Conservation (phyloP, 352 stramenopile genomes). For the Elongisporangium prolatum region DNA sequence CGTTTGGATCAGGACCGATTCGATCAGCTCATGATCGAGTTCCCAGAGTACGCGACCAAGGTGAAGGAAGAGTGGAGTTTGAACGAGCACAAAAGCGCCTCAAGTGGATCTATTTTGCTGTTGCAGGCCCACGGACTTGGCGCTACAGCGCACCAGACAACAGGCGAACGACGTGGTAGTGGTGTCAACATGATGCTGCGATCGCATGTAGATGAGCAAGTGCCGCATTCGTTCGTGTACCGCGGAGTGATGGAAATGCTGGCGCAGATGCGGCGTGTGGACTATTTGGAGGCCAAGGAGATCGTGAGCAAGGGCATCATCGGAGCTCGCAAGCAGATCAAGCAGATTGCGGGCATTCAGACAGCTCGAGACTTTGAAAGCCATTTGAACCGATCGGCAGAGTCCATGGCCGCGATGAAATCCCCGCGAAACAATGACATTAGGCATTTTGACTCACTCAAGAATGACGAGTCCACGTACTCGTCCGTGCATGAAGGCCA, state of each 20-base stretch:
- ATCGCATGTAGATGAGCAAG: slow-evolving; percentile 27
- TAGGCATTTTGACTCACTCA: slow-evolving; percentile 8
- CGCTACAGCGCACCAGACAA: background rate
- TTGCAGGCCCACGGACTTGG: background rate
- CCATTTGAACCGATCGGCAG: background rate
- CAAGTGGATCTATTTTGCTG: background rate
- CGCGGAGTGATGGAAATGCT: slow-evolving; percentile 48
- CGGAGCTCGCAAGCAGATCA: slow-evolving; percentile 31
- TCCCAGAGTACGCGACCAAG: slow-evolving; percentile 53
- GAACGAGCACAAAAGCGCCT: slow-evolving; percentile 10
- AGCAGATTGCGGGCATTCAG: slow-evolving; percentile 2
- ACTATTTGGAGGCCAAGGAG: slow-evolving; percentile 46
- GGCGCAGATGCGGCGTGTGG: slow-evolving; percentile 28
- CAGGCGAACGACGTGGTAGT: background rate
- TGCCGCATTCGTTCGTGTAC: slow-evolving; percentile 46
- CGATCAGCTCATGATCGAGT: slow-evolving; percentile 56
- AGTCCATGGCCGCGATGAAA: background rate
- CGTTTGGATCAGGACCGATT: slow-evolving; percentile 57
- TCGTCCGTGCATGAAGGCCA: background rate
- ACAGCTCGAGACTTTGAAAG: background rate
- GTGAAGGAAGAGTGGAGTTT: slow-evolving; percentile 58
- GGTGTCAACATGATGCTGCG: slow-evolving; percentile 1
- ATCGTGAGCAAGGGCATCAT: slow-evolving; percentile 28
- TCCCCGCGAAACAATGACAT: slow-evolving; percentile 6
- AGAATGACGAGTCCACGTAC: background rate